Evolutionary conservation across 352 stramenopile species (phyloP).

Genomic region (Pythium rhizo-oryzae): DNA sequence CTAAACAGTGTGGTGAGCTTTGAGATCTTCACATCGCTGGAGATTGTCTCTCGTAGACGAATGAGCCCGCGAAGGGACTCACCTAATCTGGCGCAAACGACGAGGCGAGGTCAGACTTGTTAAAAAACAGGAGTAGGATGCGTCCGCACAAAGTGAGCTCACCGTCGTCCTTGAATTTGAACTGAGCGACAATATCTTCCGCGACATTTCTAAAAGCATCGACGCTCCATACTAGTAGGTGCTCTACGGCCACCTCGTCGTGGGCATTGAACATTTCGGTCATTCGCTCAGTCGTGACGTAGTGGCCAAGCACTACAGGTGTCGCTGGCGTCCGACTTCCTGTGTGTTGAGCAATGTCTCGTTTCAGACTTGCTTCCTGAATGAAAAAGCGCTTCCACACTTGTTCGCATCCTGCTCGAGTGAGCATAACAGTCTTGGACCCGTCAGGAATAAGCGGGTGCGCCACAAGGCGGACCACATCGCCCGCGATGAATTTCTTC

Average conservation of each 20-base stretch:
- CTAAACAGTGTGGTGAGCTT: slow-evolving; percentile 42
- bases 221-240: slow-evolving; percentile 48
- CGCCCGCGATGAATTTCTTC: slow-evolving; percentile 45
- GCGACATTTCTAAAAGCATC: slow-evolving; percentile 53
- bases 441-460: slow-evolving; percentile 63
- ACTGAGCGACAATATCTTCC: slow-evolving; percentile 76
- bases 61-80: slow-evolving; percentile 69
- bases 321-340: slow-evolving; percentile 6
- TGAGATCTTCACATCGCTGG: slow-evolving; percentile 57
- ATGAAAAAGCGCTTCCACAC: slow-evolving; percentile 52
- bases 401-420: slow-evolving; percentile 40
- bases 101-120: neutral
- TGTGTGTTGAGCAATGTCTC: neutral
- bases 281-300: slow-evolving; percentile 42
- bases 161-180: slow-evolving; percentile 87
- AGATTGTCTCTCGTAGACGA: slow-evolving; percentile 72
- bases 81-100: slow-evolving; percentile 37
- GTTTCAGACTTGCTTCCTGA: slow-evolving; percentile 14
- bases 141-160: neutral
- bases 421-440: slow-evolving; percentile 56
- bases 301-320: slow-evolving; percentile 44
- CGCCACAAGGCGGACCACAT: slow-evolving; percentile 22
- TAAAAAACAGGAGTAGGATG: neutral
- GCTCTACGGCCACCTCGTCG: slow-evolving; percentile 35
- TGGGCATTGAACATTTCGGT: slow-evolving; percentile 18